Evolutionary conservation across 148 eudicot species (phyloP).

Genomic region (Hydrangea macrophylla): DNA sequence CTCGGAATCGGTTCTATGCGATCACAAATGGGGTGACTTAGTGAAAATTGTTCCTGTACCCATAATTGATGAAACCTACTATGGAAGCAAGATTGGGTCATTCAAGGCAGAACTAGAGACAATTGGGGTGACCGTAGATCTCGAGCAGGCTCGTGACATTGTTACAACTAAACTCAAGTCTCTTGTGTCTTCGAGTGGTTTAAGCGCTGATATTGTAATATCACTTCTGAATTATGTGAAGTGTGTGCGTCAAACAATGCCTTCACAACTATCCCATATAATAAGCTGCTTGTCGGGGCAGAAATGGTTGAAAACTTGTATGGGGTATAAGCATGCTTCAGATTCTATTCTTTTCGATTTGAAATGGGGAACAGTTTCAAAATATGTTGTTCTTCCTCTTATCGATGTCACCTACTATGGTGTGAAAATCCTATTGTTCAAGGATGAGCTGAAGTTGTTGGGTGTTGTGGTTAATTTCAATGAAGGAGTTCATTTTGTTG

Average conservation of each 20-base stretch:
- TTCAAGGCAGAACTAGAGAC: slow-evolving; percentile 10
- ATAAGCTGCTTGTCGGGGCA: background rate
- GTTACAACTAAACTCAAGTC: background rate
- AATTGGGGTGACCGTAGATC: slow-evolving; percentile 12
- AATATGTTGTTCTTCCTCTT: background rate
- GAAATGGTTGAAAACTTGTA: slow-evolving; percentile 12
- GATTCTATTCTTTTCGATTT: too few relatives aligned
- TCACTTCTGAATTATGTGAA: slow-evolving; percentile 9
- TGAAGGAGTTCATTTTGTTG: slow-evolving; percentile 1
- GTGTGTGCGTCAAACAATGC: slow-evolving; percentile 2
- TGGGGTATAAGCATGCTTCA: slow-evolving; percentile 9
- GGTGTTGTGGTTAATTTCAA: slow-evolving; percentile 3
- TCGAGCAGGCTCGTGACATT: slow-evolving; percentile 2
- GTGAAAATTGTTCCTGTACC: slow-evolving; percentile 30
- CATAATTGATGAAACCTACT: slow-evolving; percentile 24
- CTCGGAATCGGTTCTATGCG: slow-evolving; percentile 6
- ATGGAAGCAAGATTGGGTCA: slow-evolving; percentile 7
- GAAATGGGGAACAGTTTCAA: slow-evolving; percentile 5
- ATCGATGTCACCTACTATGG: slow-evolving; percentile 2
- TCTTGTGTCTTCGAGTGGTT: background rate
- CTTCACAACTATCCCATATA: background rate
- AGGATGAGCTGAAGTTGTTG: background rate
- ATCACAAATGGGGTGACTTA: background rate
- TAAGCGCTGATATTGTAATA: slow-evolving; percentile 3
- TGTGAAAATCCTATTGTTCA: background rate